Evolutionary conservation across 768 basidiomycete species (phyloP), one percentile per base, ranked within the genome.

Genomic region (Tricholoma sp.): DNA sequence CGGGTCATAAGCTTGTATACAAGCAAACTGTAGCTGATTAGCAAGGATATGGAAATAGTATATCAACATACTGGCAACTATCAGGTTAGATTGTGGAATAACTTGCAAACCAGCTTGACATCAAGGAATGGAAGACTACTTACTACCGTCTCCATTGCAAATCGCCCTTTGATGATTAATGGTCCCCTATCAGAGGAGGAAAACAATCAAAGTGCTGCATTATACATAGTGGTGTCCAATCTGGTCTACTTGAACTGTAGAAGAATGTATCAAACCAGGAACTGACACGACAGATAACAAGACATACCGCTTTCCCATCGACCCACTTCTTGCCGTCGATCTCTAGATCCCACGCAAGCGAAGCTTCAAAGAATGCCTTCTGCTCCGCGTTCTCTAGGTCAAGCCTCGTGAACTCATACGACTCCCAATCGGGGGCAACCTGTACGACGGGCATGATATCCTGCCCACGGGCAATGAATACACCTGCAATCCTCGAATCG

Each of bases 381-480:
- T 98, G 88, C 15, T 76, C 85, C 20, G 75, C 77, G 57, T 88
- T 87, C 48, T 73, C 74, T 50, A 94, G 71, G 70, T 97, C 88
- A 64, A 98, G 76, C 73, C 80, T 83, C 66, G 75, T 83, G 80
- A 83, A 98, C 2, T 66, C 63, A 76, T 98, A 98, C 36, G 86
- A 89, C 74, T 98, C 96, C 80, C 79, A 95, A 73, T 96, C 94
- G 36, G 95, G 93, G 0, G 92, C 94, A 54, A 82, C 86, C 9
- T 86, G 78, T 39, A 96, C 80, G 57, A 87, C 88, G 44, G 85
- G 77, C 68, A 78, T 74, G 64, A 76, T 74, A 9, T 93, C 89
- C 65, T 82, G 80, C 13, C 97, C 97, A 53, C 96, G 89, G 57
- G 80, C 70, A 73, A 99, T 88, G 62, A 98, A 72, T 50, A 74